Evolutionary conservation across 129 eudicot genomes (phyloP).

Genomic region (Lactuca saligna): DNA sequence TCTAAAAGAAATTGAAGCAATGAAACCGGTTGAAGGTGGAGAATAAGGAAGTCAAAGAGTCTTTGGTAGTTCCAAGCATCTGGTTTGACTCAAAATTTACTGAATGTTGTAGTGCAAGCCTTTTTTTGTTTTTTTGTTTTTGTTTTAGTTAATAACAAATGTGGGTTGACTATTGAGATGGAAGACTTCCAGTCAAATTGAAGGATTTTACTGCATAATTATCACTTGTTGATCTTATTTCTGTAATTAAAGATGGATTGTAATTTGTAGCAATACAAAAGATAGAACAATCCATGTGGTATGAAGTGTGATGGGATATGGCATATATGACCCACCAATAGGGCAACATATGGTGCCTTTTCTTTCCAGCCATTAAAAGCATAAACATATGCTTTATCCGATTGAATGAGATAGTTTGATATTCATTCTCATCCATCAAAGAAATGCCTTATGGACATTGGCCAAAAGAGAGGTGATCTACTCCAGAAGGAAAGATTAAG

Average conservation of each 20-base stretch:
- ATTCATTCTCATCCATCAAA: neutral
- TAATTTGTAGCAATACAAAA: neutral
- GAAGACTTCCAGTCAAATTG: constrained; percentile 9
- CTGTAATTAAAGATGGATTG: neutral
- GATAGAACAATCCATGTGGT: constrained; percentile 40
- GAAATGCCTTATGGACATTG: too few relatives aligned
- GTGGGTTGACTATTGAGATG: neutral
- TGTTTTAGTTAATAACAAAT: neutral
- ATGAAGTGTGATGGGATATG: constrained; percentile 28
- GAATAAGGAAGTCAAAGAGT: constrained; percentile 7
- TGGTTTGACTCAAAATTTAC: neutral
- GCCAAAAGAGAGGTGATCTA: too few relatives aligned
- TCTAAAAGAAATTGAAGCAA: constrained; percentile 28
- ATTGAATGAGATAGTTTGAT: too few relatives aligned
- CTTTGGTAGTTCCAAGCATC: neutral
- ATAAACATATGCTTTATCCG: neutral
- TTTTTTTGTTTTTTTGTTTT: neutral
- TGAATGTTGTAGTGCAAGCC: constrained; percentile 4
- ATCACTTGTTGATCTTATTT: neutral
- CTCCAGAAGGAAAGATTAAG: too few relatives aligned
- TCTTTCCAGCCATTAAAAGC: constrained; percentile 18
- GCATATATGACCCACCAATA: constrained; percentile 23
- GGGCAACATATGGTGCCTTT: constrained; percentile 5
- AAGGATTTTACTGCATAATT: constrained; percentile 11
- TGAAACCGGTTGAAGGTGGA: constrained; percentile 19